Base-by-base conservation (phyloP, 139 green algal species). In the Spirogloea muscicola region DNA sequence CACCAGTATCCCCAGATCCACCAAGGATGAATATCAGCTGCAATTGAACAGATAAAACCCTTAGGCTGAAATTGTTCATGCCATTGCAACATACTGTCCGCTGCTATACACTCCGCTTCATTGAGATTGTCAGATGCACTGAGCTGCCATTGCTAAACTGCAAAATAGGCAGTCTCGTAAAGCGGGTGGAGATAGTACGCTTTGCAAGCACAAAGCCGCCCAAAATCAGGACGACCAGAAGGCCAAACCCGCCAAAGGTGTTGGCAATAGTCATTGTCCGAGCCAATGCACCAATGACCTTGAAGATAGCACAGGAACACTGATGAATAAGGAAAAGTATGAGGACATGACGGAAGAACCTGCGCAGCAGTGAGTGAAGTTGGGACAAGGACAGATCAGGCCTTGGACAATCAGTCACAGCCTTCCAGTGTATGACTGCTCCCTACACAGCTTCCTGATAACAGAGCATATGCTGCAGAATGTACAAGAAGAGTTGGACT, bases 1-100 rank as follows among this genome's bases (percentile, higher is more conserved):
- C 88, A 82, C 79, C 80, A 90, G 61, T 86, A 89, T 9, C 51
- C 70, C 73, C 83, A 86, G 9, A 90, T 88, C 82, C 72, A 87
- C 62, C 61, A 84, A 34, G 51, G 38, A 18, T 73, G 39, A 41
- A 81, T 79, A 60, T 74, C 59, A 48, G 2, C 72, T 79, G 72
- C 6, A 55, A 16, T 16, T 18, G 4, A 3, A 40, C 3, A 39
- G 27, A 64, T 2, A 38, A 16, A 25, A 29, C 29, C 57, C 21
- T 52, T 52, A n/a, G 43, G n/a, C n/a, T n/a, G n/a, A n/a, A n/a
- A n/a, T n/a, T n/a, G n/a, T n/a, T n/a, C n/a, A n/a, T n/a, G n/a
- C n/a, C n/a, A n/a, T n/a, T n/a, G n/a, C n/a, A n/a, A n/a, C n/a
- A n/a, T n/a, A n/a, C n/a, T n/a, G n/a, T n/a, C n/a, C n/a, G n/a